These are phyloP conservation scores for Podaxis sp. DNA, from an alignment of 768 basidiomycete species.

Conservation along the genomic window DNA sequence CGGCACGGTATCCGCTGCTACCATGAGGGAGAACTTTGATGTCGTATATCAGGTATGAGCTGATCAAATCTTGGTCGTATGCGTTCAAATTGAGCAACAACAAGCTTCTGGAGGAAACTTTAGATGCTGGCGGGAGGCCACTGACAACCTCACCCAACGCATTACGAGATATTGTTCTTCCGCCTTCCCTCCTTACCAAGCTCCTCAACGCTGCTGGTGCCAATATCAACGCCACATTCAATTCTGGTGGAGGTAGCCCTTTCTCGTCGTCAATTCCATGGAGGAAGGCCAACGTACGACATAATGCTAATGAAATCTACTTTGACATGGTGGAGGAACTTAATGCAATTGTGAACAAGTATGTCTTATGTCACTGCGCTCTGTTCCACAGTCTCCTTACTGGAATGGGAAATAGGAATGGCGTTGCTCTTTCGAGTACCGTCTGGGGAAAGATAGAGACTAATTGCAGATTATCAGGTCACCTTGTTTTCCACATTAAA, in stretches of 20 bases:
- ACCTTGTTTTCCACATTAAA: constrained; percentile 1
- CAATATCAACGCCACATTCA: constrained; percentile 46
- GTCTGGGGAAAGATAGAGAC: constrained; percentile 79
- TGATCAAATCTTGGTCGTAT: not conserved
- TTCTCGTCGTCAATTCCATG: constrained; percentile 94
- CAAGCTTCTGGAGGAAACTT: constrained; percentile 91
- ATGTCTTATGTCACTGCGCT: constrained; percentile 19
- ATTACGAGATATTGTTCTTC: constrained; percentile 89
- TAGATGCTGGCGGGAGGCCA: constrained; percentile 90
- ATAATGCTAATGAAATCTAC: constrained; percentile 89
- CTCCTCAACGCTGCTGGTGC: constrained; percentile 53
- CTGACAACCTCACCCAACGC: constrained; percentile 89
- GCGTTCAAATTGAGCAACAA: constrained; percentile 6
- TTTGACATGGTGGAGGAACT: constrained; percentile 89
- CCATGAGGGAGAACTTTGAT: constrained; percentile 90
- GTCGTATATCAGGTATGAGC: constrained; percentile 83
- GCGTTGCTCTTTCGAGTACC: constrained; percentile 60
- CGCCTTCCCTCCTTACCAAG: constrained; percentile 83
- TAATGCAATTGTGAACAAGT: constrained; percentile 78
- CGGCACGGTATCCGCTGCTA: constrained; percentile 76
- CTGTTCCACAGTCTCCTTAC: constrained; percentile 7
- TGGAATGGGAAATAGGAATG: constrained; percentile 47
- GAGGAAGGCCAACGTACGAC: constrained; percentile 80
- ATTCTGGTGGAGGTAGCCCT: constrained; percentile 45
- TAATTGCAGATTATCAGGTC: constrained; percentile 77